Evolutionary conservation across 306 rosid species (phyloP).

Genomic region (Cyclanthera cordifolia): DNA sequence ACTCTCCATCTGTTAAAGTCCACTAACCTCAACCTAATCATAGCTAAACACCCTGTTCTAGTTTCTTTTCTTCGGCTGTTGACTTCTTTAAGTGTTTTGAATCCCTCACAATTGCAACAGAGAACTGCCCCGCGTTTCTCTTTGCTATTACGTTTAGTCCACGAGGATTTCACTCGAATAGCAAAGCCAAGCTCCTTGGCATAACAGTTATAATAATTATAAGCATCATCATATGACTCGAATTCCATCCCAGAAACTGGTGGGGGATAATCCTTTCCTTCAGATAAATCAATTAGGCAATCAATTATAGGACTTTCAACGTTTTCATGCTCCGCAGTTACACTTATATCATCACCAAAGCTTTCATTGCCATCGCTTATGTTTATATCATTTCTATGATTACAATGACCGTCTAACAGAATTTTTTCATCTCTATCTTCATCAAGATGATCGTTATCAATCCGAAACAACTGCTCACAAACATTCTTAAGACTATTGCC

Average conservation of each 20-base stretch:
- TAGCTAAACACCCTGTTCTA: conserved; percentile 84
- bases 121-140: conserved; percentile 97
- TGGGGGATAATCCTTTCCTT: conserved; percentile 40
- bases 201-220: conserved; percentile 70
- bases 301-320: conserved; percentile 39
- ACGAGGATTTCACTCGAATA: conserved; percentile 86
- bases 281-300: conserved; percentile 38
- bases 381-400: conserved; percentile 17
- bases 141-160: conserved; percentile 97
- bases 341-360: conserved; percentile 23
- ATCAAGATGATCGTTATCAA: conserved; percentile 29
- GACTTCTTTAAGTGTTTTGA: conserved; percentile 75
- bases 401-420: conserved; percentile 13
- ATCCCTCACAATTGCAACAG: conserved; percentile 96
- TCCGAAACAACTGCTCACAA: conserved; percentile 45
- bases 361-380: conserved; percentile 29
- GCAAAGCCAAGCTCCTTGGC: conserved; percentile 89
- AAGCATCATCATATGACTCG: conserved; percentile 85
- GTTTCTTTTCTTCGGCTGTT: conserved; percentile 77
- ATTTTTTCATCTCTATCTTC: too few species aligned
- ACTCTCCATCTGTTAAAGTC: conserved; percentile 88
- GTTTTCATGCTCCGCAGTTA: conserved; percentile 33
- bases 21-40: conserved; percentile 88
- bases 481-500: conserved; percentile 50
- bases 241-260: conserved; percentile 80